Evolutionary conservation across 1,284 basidiomycete genomes (phyloP), one percentile per base, ranked within the genome.

Genomic region (Pascua sp.): DNA sequence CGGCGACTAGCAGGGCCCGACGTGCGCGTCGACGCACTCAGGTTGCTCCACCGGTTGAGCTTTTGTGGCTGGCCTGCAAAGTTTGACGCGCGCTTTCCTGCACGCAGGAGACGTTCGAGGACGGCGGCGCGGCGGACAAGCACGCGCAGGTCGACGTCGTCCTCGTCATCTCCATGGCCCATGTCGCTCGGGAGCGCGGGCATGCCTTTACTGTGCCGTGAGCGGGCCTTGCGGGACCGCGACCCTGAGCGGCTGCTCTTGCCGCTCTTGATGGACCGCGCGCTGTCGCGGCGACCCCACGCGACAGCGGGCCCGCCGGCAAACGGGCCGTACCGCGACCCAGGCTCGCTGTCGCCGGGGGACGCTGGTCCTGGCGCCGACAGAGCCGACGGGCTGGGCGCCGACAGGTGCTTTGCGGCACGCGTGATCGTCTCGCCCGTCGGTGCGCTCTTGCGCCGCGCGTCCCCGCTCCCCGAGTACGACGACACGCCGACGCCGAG

Each of bases 61-160:
- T 46, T 43, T 39, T 39, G 37, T 4, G 42, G 52, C n/a, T 40
- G 40, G 44, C 41, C 49, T 11, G 47, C 40, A 11, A 56, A 46
- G 16, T 48, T 49, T 12, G 57, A 62, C 8, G 51, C 73, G 53
- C 73, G 60, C 54, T 71, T 71, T 2, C 71, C 73, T 10, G 64
- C 59, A 11, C 60, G 60, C 32, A 75, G 56, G 42, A 73, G 64
- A 18, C 67, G 57, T 59, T 75, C 73, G 5, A 75, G 60, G 0
- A 73, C 61, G 4, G 64, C 69, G 17, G 73, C 72, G 16, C 73
- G 54, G 2, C 68, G 66, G 8, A 67, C 67, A 1, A 75, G 51
- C 5, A 59, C 45, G 4, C 43, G 50, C 40, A 75, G 56, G 42
- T 75, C 71, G 64, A 69, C 56, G 18, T 69, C 68, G 51, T 71